These are phyloP conservation scores for Exserohilum turcica DNA, from an alignment of 2,329 filamentous ascomycete species.

Conservation along the genomic window DNA sequence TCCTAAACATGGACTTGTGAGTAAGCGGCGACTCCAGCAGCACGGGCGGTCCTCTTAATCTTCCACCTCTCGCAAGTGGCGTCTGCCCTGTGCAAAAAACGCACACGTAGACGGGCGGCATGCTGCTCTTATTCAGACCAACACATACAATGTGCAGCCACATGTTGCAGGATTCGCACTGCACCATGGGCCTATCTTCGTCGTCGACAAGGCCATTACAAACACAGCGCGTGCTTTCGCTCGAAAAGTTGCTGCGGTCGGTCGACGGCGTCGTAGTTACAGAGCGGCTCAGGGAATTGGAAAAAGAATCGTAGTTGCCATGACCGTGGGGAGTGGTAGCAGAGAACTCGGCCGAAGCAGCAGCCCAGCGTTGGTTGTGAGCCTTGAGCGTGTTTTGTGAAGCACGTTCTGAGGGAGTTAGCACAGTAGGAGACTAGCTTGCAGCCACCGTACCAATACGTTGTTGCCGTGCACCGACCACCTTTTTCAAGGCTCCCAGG, in stretches of 20 bases:
- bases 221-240: constrained; percentile 60
- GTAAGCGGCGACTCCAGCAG: constrained; percentile 10
- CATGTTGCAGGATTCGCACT: constrained; percentile 68
- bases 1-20: constrained; percentile 5
- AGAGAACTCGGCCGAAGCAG: constrained; percentile 47
- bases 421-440: constrained; percentile 10
- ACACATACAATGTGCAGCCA: constrained; percentile 66
- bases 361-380: constrained; percentile 54
- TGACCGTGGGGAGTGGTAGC: constrained; percentile 23
- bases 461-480: constrained; percentile 46
- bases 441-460: constrained; percentile 36
- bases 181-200: constrained; percentile 63
- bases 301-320: constrained; percentile 42
- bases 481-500: constrained; percentile 48
- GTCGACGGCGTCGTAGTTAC: constrained; percentile 60
- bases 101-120: constrained; percentile 51
- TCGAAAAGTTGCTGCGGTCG: constrained; percentile 58
- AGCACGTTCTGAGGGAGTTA: constrained; percentile 35
- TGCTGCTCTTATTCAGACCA: constrained; percentile 56
- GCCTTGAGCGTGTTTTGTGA: constrained; percentile 48
- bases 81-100: constrained; percentile 46
- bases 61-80: constrained; percentile 16
- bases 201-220: constrained; percentile 57
- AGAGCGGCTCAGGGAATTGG: constrained; percentile 45
- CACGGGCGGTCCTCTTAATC: constrained; percentile 13